Conservation (phyloP, 2,329 filamentous ascomycete genomes). For the Fusarium albosuccineum region DNA sequence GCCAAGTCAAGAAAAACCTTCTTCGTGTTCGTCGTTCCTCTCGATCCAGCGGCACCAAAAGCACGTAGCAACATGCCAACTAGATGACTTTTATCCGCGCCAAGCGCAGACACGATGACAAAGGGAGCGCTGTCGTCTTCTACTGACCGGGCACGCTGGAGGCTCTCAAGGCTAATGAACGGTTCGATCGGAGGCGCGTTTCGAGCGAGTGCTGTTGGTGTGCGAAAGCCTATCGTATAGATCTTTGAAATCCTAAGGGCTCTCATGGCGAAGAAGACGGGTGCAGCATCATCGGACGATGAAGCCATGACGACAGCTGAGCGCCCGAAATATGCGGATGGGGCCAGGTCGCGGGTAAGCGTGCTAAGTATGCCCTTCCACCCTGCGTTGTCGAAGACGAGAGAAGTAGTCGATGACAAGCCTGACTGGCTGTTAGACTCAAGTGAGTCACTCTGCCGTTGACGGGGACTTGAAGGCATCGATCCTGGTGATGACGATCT, state of each 20-base stretch:
- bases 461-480: conserved; percentile 62
- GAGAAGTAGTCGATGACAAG: conserved; percentile 63
- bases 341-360: conserved; percentile 83
- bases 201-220: conserved; percentile 69
- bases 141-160: conserved; percentile 65
- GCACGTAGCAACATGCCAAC: conserved; percentile 83
- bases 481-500: conserved; percentile 62
- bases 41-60: conserved; percentile 63
- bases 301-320: conserved; percentile 82
- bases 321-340: conserved; percentile 82
- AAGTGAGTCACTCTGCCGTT: conserved; percentile 48
- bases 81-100: conserved; percentile 81
- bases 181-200: conserved; percentile 79
- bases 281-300: conserved; percentile 80
- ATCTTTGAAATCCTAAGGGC: conserved; percentile 82
- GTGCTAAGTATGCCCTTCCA: conserved; percentile 90
- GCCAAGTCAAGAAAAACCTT: conserved; percentile 88
- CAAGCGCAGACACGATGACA: conserved; percentile 83
- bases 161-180: conserved; percentile 79
- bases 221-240: conserved; percentile 86
- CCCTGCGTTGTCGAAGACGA: conserved; percentile 84
- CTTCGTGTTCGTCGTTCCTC: conserved; percentile 55
- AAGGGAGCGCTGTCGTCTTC: conserved; percentile 74
- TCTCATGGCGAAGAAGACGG: conserved; percentile 82
- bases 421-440: conserved; percentile 48